phyloP scores from a whole-genome alignment of 2,329 filamentous ascomycete species.

The Hymenoscyphus albidus region DNA sequence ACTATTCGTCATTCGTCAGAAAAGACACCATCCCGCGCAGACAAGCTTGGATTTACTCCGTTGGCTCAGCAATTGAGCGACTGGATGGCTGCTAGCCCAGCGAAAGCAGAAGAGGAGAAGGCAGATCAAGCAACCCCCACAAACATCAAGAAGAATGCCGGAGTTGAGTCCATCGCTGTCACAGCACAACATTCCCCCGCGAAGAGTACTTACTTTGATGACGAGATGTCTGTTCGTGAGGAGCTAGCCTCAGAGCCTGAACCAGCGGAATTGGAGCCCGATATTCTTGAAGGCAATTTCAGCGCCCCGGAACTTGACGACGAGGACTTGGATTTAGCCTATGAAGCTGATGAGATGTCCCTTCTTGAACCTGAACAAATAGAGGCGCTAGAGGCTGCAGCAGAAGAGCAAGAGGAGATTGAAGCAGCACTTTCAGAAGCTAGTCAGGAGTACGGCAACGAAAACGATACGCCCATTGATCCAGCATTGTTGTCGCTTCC shows the following conservation, averaged over 20 bases:
- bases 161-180: slow-evolving; percentile 3
- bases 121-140: slow-evolving; percentile 20
- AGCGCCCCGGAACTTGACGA: slow-evolving; percentile 47
- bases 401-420: slow-evolving; percentile 4
- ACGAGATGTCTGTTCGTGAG: slow-evolving; percentile 52
- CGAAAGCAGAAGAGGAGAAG: slow-evolving; percentile 35
- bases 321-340: slow-evolving; percentile 55
- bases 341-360: slow-evolving; percentile 59
- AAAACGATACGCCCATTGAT: slow-evolving; percentile 58
- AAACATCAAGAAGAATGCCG: not conserved
- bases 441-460: slow-evolving; percentile 64
- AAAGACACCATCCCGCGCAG: slow-evolving; percentile 14
- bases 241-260: slow-evolving; percentile 28
- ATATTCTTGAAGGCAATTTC: slow-evolving; percentile 37
- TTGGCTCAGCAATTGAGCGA: slow-evolving; percentile 57
- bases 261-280: slow-evolving; percentile 38
- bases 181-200: slow-evolving; percentile 32
- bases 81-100: slow-evolving; percentile 60
- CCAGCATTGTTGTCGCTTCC: slow-evolving; percentile 40
- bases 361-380: slow-evolving; percentile 42
- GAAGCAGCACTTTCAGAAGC: slow-evolving; percentile 45
- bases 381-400: slow-evolving; percentile 12
- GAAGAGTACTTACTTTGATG: slow-evolving; percentile 55
- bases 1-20: slow-evolving; percentile 7
- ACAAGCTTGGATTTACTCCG: slow-evolving; percentile 57